phyloP scores from a whole-genome alignment of 106 monocot species.

The Allium sativum region DNA sequence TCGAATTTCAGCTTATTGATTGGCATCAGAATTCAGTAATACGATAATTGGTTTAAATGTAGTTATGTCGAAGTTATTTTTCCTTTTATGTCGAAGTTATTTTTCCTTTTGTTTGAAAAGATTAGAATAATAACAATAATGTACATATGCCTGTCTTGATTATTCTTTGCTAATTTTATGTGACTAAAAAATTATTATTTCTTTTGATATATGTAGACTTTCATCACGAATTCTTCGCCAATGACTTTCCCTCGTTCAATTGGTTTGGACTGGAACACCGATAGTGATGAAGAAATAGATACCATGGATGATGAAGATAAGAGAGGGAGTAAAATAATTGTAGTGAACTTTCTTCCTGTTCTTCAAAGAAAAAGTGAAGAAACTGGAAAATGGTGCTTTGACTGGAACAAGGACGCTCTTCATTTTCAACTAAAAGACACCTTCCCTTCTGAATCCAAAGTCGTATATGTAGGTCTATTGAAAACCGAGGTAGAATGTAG shows the following conservation, averaged over 20 bases:
- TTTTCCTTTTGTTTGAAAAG: too few species aligned
- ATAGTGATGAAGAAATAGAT: neutral
- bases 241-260: constrained; percentile 5
- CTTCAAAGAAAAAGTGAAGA: constrained; percentile 3
- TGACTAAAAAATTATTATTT: too few species aligned
- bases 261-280: constrained; percentile 1
- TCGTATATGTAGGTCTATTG: constrained; percentile 13
- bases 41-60: too few species aligned
- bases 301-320: neutral
- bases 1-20: neutral
- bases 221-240: neutral
- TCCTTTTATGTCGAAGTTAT: too few species aligned
- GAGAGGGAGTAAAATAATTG: neutral
- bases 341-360: constrained; percentile 6
- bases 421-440: constrained; percentile 11
- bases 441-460: constrained; percentile 13
- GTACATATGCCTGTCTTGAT: too few species aligned
- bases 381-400: constrained; percentile 13
- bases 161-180: too few species aligned
- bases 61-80: too few species aligned
- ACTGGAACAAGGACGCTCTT: constrained; percentile 20
- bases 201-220: neutral
- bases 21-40: too few species aligned
- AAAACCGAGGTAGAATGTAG: constrained; percentile 2
- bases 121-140: too few species aligned